Evolutionary conservation across 2,329 filamentous ascomycete genomes (phyloP).

Genomic region (Hymenoscyphus albidus): DNA sequence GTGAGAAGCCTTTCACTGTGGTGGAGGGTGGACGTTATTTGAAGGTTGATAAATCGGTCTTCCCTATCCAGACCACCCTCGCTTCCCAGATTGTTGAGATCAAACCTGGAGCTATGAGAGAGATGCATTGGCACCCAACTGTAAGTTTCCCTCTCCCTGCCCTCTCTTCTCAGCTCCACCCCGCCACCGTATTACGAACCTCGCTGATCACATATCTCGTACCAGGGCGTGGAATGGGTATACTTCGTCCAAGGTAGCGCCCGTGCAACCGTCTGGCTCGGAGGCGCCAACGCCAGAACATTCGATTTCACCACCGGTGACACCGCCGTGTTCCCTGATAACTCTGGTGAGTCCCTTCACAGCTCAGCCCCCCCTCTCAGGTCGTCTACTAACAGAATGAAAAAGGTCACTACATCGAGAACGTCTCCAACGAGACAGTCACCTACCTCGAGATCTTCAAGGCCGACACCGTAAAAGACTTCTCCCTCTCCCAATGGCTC

Average conservation of each 20-base stretch:
- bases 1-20: constrained; percentile 40
- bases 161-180: constrained; percentile 60
- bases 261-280: constrained; percentile 53
- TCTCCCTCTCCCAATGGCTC: constrained; percentile 56
- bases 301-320: constrained; percentile 42
- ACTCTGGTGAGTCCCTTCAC: constrained; percentile 5
- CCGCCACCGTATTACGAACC: constrained; percentile 72
- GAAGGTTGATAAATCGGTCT: constrained; percentile 53
- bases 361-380: background rate
- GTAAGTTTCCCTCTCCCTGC: constrained; percentile 65
- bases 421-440: constrained; percentile 53
- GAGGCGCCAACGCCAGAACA: constrained; percentile 43
- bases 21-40: constrained; percentile 56
- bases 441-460: constrained; percentile 57
- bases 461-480: constrained; percentile 41
- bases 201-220: constrained; percentile 69
- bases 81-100: constrained; percentile 55
- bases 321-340: constrained; percentile 61
- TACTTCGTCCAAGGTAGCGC: constrained; percentile 56
- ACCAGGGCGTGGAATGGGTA: constrained; percentile 66
- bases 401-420: constrained; percentile 57
- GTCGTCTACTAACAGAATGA: constrained; percentile 50
- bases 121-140: constrained; percentile 60
- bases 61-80: constrained; percentile 53
- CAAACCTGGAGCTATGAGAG: constrained; percentile 58